A percentile compares a stretch with the other conserved stretches of the same genome.
phyloP scores from a whole-genome alignment of 306 rosid genomes.

The Medicago lupulina region DNA sequence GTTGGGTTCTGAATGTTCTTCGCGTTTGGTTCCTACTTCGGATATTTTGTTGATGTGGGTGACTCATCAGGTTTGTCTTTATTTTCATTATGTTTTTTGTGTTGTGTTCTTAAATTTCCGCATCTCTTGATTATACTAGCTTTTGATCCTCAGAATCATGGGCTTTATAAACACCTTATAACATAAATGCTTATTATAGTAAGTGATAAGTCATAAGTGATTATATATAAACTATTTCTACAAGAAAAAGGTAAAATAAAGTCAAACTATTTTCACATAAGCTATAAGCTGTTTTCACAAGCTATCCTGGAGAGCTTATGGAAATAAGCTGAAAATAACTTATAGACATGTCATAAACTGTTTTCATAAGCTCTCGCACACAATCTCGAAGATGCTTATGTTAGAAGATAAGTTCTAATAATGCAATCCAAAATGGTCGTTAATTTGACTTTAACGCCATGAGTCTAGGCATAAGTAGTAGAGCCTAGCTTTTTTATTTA shows the following conservation, averaged over 20 bases:
- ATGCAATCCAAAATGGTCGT: too few relatives aligned
- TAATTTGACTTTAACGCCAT: background rate
- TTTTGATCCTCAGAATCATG: too few relatives aligned
- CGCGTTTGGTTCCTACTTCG: conserved; percentile 75
- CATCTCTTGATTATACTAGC: too few relatives aligned
- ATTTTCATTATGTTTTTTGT: background rate
- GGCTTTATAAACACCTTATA: too few relatives aligned
- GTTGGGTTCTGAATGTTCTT: conserved; percentile 50
- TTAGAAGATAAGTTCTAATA: background rate
- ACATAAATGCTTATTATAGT: too few relatives aligned
- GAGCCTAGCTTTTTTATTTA: background rate
- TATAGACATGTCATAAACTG: background rate
- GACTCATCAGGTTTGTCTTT: conserved; percentile 75
- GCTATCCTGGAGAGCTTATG: background rate
- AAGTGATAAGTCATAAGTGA: background rate
- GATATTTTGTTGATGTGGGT: conserved; percentile 85
- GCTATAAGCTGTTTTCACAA: background rate
- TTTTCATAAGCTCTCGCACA: background rate
- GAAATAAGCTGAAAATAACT: background rate
- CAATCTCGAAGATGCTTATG: background rate
- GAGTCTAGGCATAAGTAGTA: background rate
- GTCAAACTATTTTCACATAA: background rate
- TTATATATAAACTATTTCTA: background rate
- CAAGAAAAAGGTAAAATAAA: too few relatives aligned
- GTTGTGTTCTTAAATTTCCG: too few relatives aligned